phyloP scores from a whole-genome alignment of 306 rosid species.

The Pueraria montana region DNA sequence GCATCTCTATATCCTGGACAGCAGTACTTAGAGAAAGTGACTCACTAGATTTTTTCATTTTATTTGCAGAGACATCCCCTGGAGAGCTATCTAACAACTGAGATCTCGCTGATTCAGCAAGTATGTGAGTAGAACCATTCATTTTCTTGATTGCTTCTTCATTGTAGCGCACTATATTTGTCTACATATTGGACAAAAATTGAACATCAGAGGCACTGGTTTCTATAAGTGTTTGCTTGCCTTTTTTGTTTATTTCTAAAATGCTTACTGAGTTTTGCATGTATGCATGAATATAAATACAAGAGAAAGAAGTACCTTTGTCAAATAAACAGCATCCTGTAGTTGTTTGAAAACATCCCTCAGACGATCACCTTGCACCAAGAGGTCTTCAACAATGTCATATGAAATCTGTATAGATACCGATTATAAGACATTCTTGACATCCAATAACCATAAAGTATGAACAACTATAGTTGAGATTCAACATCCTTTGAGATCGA shows the following conservation, averaged over 20 bases:
- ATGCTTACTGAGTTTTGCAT: conserved; percentile 11
- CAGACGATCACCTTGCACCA: conserved; percentile 79
- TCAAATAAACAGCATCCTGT: conserved; percentile 93
- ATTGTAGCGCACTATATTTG: conserved; percentile 80
- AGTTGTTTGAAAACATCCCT: conserved; percentile 86
- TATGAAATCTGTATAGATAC: conserved; percentile 72
- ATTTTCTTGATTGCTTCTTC: conserved; percentile 81
- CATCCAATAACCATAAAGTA: conserved; percentile 29
- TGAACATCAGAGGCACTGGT: conserved; percentile 42
- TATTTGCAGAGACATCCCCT: conserved; percentile 58
- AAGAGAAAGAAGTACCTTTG: conserved; percentile 66
- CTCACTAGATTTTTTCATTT: conserved; percentile 56
- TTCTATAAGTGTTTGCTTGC: not conserved
- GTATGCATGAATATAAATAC: conserved; percentile 15
- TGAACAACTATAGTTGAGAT: conserved; percentile 21
- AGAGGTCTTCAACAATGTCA: conserved; percentile 89
- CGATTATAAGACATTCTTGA: conserved; percentile 29
- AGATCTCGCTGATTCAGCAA: conserved; percentile 66
- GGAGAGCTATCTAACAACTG: conserved; percentile 61
- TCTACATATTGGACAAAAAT: conserved; percentile 60
- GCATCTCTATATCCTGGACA: conserved; percentile 81
- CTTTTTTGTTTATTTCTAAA: conserved; percentile 26
- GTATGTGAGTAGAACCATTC: conserved; percentile 66
- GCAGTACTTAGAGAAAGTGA: conserved; percentile 62
- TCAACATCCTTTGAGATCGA: not conserved